phyloP scores from a whole-genome alignment of 257 asterid genomes.

The Capsicum baccatum region DNA sequence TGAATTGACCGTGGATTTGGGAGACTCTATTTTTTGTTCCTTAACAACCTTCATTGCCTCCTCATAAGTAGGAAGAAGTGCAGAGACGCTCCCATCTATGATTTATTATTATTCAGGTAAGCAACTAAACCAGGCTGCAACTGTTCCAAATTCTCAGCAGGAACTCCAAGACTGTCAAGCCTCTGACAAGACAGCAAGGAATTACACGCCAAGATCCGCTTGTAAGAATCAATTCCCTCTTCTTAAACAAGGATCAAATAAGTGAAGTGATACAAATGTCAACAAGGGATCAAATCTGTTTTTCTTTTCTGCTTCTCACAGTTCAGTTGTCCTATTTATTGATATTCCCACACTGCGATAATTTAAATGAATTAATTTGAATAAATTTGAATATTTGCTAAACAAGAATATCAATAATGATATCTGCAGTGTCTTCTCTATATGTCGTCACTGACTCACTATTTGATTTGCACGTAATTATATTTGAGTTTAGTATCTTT shows the following conservation, averaged over 20 bases:
- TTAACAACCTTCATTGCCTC: constrained; percentile 47
- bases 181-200: constrained; percentile 57
- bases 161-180: constrained; percentile 71
- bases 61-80: constrained; percentile 71
- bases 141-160: constrained; percentile 50
- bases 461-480: background rate
- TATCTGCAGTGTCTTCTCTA: background rate
- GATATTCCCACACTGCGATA: constrained; percentile 14
- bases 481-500: too few species aligned
- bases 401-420: too few species aligned
- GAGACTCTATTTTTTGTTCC: constrained; percentile 40
- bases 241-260: constrained; percentile 1
- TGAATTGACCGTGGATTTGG: constrained; percentile 35
- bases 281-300: background rate
- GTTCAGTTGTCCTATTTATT: background rate
- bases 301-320: background rate
- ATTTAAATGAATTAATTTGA: too few species aligned
- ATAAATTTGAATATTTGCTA: too few species aligned
- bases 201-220: background rate
- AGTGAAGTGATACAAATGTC: background rate
- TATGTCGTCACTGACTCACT: background rate
- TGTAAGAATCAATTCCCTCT: background rate
- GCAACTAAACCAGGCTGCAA: constrained; percentile 67
- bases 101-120: constrained; percentile 59
- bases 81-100: constrained; percentile 46